Percentiles rank a stretch among this genome's conserved stretches.
These are phyloP conservation scores for Trichoderma reesei DNA, from an alignment of 495 filamentous ascomycete species.

Conservation along the genomic window DNA sequence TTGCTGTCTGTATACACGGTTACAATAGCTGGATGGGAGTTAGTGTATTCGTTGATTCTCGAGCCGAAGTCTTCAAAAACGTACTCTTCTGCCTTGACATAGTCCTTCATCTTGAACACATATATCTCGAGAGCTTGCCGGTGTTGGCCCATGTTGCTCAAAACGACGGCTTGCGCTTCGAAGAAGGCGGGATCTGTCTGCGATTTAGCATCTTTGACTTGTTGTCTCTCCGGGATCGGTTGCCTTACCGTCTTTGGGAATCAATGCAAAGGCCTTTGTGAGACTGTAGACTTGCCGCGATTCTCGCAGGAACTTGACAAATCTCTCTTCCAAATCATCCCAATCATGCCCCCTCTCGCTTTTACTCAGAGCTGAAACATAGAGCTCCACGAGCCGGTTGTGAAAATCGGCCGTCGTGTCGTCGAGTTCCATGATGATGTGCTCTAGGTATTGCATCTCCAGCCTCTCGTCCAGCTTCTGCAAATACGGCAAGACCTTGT, in stretches of 20 bases:
- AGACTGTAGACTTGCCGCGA: constrained; percentile 68
- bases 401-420: constrained; percentile 81
- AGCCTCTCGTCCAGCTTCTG: constrained; percentile 55
- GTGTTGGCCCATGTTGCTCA: constrained; percentile 93
- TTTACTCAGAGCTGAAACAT: constrained; percentile 53
- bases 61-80: constrained; percentile 17
- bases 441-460: constrained; percentile 78
- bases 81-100: constrained; percentile 86
- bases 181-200: constrained; percentile 68
- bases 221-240: not conserved
- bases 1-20: constrained; percentile 60
- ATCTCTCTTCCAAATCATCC: constrained; percentile 47
- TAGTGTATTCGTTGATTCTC: not conserved
- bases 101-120: constrained; percentile 84
- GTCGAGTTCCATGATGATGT: constrained; percentile 79
- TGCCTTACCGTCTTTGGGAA: constrained; percentile 66
- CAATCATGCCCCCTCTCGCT: constrained; percentile 39
- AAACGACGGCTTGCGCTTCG: constrained; percentile 82
- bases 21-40: constrained; percentile 62
- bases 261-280: constrained; percentile 58
- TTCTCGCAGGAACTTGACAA: constrained; percentile 64
- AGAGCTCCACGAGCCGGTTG: constrained; percentile 67
- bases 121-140: constrained; percentile 92
- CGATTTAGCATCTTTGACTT: not conserved
- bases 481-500: constrained; percentile 65